phyloP scores from a whole-genome alignment of 306 rosid species.

The Adenanthera pavonina region DNA sequence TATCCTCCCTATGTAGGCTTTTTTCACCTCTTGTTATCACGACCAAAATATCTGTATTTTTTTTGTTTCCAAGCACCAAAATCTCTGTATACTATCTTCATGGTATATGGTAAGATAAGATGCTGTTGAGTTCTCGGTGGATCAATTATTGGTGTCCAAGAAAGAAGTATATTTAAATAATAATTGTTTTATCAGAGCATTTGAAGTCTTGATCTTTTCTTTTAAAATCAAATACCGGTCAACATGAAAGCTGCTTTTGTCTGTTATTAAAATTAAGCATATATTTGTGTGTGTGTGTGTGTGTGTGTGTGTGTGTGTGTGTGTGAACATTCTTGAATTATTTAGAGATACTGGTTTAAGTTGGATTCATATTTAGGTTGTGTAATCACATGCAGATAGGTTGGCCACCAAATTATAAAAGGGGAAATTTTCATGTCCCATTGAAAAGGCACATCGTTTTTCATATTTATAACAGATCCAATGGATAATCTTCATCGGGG shows the following conservation, averaged over 20 bases:
- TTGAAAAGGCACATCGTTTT: slow-evolving; percentile 53
- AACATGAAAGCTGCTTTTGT: neutral
- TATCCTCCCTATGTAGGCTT: neutral
- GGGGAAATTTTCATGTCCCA: slow-evolving; percentile 32
- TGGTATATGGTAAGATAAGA: no score
- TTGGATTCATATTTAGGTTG: slow-evolving; percentile 35
- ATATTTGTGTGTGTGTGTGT: neutral
- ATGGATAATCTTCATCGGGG: slow-evolving; percentile 44
- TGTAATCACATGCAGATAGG: slow-evolving; percentile 47
- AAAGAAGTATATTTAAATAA: slow-evolving; percentile 25
- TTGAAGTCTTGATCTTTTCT: neutral
- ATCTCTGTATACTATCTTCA: neutral
- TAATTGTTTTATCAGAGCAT: slow-evolving; percentile 1
- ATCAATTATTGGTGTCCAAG: slow-evolving; percentile 48
- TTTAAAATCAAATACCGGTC: neutral
- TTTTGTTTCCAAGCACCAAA: no score
- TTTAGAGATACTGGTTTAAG: slow-evolving; percentile 7
- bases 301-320: no score
- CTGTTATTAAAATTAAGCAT: slow-evolving; percentile 6
- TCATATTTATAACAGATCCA: slow-evolving; percentile 39
- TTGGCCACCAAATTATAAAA: slow-evolving; percentile 29
- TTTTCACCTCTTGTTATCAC: neutral
- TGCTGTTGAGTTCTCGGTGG: neutral
- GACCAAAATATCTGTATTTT: neutral
- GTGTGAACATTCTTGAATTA: neutral